Evolutionary conservation across 768 basidiomycete genomes (phyloP).

Genomic region (Suillus bovinus): DNA sequence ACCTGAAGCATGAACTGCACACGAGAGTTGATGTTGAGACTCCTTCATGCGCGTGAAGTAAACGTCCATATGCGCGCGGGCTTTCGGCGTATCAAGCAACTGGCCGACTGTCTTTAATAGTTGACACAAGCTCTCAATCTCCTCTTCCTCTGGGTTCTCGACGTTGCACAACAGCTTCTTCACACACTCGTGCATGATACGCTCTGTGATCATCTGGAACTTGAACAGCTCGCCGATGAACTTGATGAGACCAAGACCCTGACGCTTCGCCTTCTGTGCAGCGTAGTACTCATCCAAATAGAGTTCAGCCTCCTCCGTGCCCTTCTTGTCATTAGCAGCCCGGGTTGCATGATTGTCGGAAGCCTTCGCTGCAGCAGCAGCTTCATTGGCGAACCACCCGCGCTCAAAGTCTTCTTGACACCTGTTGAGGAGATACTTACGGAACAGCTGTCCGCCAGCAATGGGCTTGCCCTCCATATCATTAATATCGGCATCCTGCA

Average conservation of each 20-base stretch:
- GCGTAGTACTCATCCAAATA: conserved; percentile 97
- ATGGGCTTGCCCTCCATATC: conserved; percentile 82
- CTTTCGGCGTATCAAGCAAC: conserved; percentile 78
- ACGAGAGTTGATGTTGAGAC: no score
- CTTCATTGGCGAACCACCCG: conserved; percentile 91
- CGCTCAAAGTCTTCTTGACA: no score
- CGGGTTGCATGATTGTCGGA: conserved; percentile 28
- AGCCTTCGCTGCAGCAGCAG: conserved; percentile 67
- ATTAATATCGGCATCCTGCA: conserved; percentile 86
- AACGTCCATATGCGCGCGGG: conserved; percentile 83
- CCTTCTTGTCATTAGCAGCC: conserved; percentile 62
- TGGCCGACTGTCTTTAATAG: conserved; percentile 92
- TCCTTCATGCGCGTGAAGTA: conserved; percentile 94
- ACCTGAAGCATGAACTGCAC: no score
- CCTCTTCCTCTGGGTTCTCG: no score
- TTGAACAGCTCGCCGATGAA: conserved; percentile 99
- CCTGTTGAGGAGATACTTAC: conserved; percentile 93
- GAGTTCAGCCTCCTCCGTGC: conserved; percentile 60
- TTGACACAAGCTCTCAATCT: no score
- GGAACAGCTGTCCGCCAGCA: conserved; percentile 91
- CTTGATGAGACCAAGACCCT: conserved; percentile 95
- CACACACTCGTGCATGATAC: conserved; percentile 98
- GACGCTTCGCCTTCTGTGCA: no score
- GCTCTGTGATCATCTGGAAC: conserved; percentile 94
- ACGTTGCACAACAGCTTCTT: conserved; percentile 94